Evolutionary conservation across 176 grass and related monocot genomes (phyloP), one percentile per base, ranked within the genome.

Genomic region (Lolium multiflorum): DNA sequence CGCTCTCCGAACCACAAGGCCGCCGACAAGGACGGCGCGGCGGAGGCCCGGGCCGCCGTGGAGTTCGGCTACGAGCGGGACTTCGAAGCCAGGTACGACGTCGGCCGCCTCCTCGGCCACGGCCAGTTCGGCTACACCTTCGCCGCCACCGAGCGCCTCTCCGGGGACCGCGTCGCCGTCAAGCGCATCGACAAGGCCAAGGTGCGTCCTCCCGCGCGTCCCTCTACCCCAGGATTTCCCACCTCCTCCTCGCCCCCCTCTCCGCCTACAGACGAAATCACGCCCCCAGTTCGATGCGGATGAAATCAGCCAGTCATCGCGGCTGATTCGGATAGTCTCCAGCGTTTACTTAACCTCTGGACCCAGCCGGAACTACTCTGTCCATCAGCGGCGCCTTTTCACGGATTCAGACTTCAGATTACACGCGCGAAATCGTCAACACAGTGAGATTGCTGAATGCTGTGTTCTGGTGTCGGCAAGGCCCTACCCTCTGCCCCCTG

Each of bases 61-160:
- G 91, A 93, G 86, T 96, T 99, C 78, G 97, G 97, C 1, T 99
- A 94, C 76, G 94, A 88, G 31, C 91, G 85, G 83, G 89, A 99
- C 81, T 99, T 99, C 72, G 76, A 89, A 21, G 88, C 77, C 79
- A 63, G 88, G 78, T 99, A 99, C 76, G 90, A 89, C 51, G 90
- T 96, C 55, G 97, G 97, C 9, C 92, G 93, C 84, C 79, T 96
- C 74, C 97, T 99, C 66, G 97, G 97, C 50, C 97, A 96, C 68
- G 97, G 97, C 17, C 97, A 99, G 86, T 99, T 99, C 86, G 97
- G 97, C 0, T 99, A 99, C 90, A 99, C 97, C 75, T 99, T 94
- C 71, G 89, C 89, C 67, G 97, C 97, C 51, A 91, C 89, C 75
- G 94, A 99, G 25, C 93, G 85, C 51, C 63, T 14, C 26, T 94